Evolutionary conservation across 2,329 filamentous ascomycete species (phyloP), one percentile per base, ranked within the genome.

Genomic region (Diaporthe humulicola): DNA sequence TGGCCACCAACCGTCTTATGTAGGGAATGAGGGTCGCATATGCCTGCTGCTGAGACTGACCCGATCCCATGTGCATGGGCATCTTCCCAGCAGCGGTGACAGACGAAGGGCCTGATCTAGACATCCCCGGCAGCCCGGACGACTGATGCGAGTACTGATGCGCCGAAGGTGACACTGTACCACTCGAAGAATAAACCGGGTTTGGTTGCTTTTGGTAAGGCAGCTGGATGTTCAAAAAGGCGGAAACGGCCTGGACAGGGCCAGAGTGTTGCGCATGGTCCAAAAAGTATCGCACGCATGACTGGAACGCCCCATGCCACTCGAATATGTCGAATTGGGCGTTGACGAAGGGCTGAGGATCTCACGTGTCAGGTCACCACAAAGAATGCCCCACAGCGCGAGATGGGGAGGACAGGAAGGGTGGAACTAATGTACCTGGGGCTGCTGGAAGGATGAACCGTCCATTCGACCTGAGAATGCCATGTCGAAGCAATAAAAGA

Each of bases 271-370:
- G 96, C 9, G 95, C 95, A 81, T 96, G 92, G 80, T 98, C 95
- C 80, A 98, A 87, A 81, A 98, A 99, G 86, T 96, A 98, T 74
- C 91, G 91, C 78, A 96, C 92, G 84, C 97, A 99, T 78, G 92
- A 95, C 84, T 97, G 93, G 83, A 97, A 98, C 75, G 94, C 93
- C 14, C 95, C 94, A 82, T 98, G 94, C 97, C 97, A 98, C 76
- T 95, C 94, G 82, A 98, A 93, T 77, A 98, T 94, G 83, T 96
- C 94, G 84, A 96, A 93, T 64, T 88, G 84, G 70, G 82, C 81
- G 76, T 87, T 85, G 76, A 86, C 82, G 76, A 88, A 87, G 9
- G 86, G 84, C 87, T 88, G 80, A 36, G 66, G 14, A 25, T 64
- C 36, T 33, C 40, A 33, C 19, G 19, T 40, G 67, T 75, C 40